Evolutionary conservation across 1,139 yeast species (phyloP), one percentile per base, ranked within the genome.

Genomic region (Petasospora fabianii): DNA sequence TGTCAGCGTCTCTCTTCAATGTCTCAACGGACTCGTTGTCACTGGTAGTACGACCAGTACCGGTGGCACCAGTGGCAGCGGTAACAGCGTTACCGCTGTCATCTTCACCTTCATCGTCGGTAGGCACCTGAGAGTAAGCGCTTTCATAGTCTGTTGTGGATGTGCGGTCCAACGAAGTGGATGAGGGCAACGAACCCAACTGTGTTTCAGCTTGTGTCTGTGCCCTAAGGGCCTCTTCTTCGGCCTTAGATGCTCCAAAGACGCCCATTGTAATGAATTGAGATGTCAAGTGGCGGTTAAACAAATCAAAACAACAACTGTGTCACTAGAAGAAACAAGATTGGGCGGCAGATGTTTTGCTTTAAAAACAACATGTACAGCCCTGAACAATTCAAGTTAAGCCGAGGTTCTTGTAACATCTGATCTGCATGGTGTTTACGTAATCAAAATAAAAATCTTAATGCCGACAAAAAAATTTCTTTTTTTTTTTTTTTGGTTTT

Each of bases 191-290:
- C 9, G 35, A 29, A 12, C 32, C 34, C 6, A 32, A 15, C 32
- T 27, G 34, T 15, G 14, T 18, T 10, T 30, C 24, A 11, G 18
- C 18, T 18, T 7, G 18, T 12, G 13, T 13, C 26, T 20, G 16
- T n/a, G 58, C 55, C 44, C 73, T 58, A 27, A 69, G 58, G n/a
- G 59, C 59, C 2, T 56, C 60, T 44, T 69, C 74, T 42, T 70
- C 73, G 18, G 53, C 50, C 30, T 56, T 42, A 1, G 70, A 60
- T 15, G 71, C 59, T 10, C 73, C 71, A 35, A 70, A 63, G 5
- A 40, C 36, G 19, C 47, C 50, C 42, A 38, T 38, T 22, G 20
- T 15, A 20, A 20, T 20, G 22, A 10, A 20, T 20, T 20, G n/a
- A n/a, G n/a, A n/a, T n/a, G n/a, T n/a, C n/a, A n/a, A n/a, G n/a